Percentiles rank a stretch among this genome's conserved stretches.
These are phyloP conservation scores for Blepharisma stoltei DNA, from an alignment of 73 alveolate species.

Conservation along the genomic window DNA sequence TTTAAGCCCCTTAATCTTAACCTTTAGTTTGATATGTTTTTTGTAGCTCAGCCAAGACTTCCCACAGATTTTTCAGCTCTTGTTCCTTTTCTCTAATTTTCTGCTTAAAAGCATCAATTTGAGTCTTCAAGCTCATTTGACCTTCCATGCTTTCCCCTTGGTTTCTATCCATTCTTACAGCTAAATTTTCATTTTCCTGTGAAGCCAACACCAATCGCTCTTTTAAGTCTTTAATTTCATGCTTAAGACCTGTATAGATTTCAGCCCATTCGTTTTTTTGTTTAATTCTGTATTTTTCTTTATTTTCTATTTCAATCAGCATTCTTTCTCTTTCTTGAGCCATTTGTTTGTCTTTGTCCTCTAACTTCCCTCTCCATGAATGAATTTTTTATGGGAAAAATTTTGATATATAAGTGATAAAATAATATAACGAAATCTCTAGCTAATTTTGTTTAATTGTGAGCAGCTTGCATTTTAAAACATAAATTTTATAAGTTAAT, in stretches of 20 bases:
- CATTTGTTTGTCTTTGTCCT: slow-evolving; percentile 5
- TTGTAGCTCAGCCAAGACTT: slow-evolving; percentile 5
- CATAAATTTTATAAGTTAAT: too few relatives aligned
- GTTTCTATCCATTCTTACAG: not conserved
- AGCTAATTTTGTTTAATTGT: too few relatives aligned
- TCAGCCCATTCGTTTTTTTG: slow-evolving; percentile 30
- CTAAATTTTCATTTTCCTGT: not conserved
- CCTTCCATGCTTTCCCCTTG: not conserved
- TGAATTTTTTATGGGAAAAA: too few relatives aligned
- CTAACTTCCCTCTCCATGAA: too few relatives aligned
- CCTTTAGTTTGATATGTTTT: not conserved
- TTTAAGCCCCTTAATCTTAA: too few relatives aligned
- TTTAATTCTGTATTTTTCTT: slow-evolving; percentile 23
- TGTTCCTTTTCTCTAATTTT: slow-evolving; percentile 22
- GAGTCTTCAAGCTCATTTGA: not conserved
- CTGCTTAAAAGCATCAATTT: not conserved
- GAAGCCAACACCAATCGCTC: not conserved
- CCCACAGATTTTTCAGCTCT: not conserved
- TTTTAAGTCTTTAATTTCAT: slow-evolving; percentile 20
- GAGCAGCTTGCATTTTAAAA: too few relatives aligned
- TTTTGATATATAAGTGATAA: too few relatives aligned
- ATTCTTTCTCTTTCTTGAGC: slow-evolving; percentile 21
- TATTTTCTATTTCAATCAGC: slow-evolving; percentile 12
- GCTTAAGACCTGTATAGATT: slow-evolving; percentile 26
- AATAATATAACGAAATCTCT: too few relatives aligned